Conservation (phyloP, 2,329 filamentous ascomycete genomes). For the Sclerotinia spermophila region DNA sequence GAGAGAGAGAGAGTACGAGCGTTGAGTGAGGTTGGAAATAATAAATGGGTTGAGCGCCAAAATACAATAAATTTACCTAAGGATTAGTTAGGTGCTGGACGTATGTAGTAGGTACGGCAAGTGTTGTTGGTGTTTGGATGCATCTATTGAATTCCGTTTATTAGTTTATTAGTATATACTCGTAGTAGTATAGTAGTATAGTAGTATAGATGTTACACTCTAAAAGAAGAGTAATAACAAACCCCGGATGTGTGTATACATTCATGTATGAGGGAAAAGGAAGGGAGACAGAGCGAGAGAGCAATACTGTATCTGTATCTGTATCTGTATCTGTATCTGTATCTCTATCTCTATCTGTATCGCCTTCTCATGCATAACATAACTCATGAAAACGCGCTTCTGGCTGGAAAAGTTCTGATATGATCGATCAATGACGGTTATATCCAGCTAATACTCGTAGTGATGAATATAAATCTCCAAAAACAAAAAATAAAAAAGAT, state of each 20-base stretch:
- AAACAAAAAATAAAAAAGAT: no score
- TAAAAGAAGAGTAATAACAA: not conserved
- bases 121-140: not conserved
- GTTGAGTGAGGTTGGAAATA: not conserved
- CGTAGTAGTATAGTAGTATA: no score
- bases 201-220: not conserved
- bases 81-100: not conserved
- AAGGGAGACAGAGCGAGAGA: not conserved
- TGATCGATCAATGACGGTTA: no score
- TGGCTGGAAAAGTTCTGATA: no score
- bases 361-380: no score
- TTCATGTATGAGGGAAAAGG: not conserved
- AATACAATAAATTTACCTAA: not conserved
- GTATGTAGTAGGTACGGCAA: not conserved
- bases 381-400: no score
- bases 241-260: not conserved
- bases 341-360: no score
- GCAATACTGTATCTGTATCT: no score
- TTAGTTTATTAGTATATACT: no score
- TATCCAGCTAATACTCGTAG: no score
- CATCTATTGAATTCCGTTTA: not conserved
- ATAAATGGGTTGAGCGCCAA: not conserved
- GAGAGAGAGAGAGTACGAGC: not conserved
- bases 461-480: no score
- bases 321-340: no score